phyloP scores from a whole-genome alignment of 2,329 filamentous ascomycete species.

The Pseudogymnoascus sp. region DNA sequence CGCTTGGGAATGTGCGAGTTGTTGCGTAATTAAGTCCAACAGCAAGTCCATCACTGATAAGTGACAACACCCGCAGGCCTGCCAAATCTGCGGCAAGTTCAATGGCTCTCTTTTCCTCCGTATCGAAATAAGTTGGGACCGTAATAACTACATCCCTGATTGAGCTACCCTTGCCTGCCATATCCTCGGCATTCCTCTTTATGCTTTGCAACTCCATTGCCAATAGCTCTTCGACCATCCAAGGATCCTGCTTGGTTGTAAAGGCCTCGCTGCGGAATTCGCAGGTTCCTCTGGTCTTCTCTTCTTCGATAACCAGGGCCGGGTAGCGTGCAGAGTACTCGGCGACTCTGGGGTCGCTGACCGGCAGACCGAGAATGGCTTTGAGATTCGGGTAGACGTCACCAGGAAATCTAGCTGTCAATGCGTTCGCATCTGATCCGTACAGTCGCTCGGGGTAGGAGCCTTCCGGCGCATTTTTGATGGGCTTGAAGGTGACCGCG shows the following conservation, averaged over 20 bases:
- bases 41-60: conserved; percentile 84
- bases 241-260: conserved; percentile 52
- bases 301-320: conserved; percentile 59
- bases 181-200: conserved; percentile 74
- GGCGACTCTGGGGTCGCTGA: conserved; percentile 52
- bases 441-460: conserved; percentile 83
- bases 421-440: conserved; percentile 81
- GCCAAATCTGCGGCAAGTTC: conserved; percentile 79
- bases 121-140: conserved; percentile 81
- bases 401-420: conserved; percentile 79
- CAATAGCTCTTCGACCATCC: conserved; percentile 84
- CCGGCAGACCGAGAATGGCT: conserved; percentile 69
- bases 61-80: conserved; percentile 73
- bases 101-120: conserved; percentile 81
- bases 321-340: conserved; percentile 73
- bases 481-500: conserved; percentile 87
- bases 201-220: conserved; percentile 95
- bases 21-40: conserved; percentile 96
- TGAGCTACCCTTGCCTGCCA: conserved; percentile 67
- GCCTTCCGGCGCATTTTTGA: conserved; percentile 55
- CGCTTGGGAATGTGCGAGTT: conserved; percentile 76
- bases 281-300: conserved; percentile 58
- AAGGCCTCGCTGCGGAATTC: conserved; percentile 74
- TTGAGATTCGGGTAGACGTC: conserved; percentile 96
- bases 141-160: conserved; percentile 84